Percentiles rank a stretch among this genome's conserved stretches.
Conservation (phyloP, 1,284 basidiomycete species). For the Rhodotorula sp. region DNA sequence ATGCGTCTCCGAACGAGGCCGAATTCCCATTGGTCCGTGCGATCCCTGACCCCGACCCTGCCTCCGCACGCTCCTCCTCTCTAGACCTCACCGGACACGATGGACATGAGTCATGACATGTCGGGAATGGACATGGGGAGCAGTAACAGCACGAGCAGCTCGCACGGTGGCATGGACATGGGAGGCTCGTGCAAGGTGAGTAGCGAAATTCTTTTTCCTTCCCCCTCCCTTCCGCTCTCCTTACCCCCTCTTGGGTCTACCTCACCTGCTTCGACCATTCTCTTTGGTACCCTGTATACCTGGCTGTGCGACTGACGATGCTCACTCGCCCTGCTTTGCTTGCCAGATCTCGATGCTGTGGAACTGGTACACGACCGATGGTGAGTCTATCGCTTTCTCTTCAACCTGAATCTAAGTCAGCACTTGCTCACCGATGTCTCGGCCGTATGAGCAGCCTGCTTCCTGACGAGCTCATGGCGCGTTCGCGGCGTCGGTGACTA, state of each 20-base stretch:
- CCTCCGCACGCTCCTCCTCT: neutral
- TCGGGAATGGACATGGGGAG: neutral
- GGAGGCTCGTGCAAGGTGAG: slow-evolving; percentile 2
- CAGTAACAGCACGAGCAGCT: neutral
- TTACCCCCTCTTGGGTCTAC: neutral
- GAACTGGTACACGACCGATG: slow-evolving; percentile 22
- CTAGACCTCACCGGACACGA: neutral
- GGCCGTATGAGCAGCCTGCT: slow-evolving; percentile 48
- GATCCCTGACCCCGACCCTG: no score
- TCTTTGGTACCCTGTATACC: neutral
- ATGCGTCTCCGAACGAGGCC: neutral
- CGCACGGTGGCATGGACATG: slow-evolving; percentile 5
- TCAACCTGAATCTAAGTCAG: no score
- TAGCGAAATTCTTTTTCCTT: no score
- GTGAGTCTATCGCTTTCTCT: neutral
- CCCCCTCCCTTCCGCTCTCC: neutral
- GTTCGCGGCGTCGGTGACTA: slow-evolving; percentile 48
- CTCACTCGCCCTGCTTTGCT: neutral
- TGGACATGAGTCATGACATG: neutral
- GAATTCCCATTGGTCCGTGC: neutral
- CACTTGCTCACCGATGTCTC: no score
- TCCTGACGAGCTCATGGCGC: slow-evolving; percentile 51
- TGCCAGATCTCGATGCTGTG: slow-evolving; percentile 17
- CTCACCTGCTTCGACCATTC: neutral
- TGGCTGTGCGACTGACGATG: accelerated